Conservation (phyloP, 345 rosid species). For the Corchorus capsularis region DNA sequence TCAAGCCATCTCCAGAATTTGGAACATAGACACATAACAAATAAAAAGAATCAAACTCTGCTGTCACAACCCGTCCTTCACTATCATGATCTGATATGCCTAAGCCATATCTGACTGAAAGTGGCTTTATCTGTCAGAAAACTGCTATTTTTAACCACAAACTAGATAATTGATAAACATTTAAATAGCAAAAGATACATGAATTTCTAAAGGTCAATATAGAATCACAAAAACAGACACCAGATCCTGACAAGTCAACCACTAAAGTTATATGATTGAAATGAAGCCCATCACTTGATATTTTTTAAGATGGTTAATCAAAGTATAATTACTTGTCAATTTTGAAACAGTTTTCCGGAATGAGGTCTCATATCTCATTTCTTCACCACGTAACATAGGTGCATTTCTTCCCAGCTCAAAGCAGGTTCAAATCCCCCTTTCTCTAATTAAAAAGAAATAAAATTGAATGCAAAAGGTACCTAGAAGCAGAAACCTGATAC, state of each 20-base stretch:
- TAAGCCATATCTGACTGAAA: conserved; percentile 76
- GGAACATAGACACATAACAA: conserved; percentile 77
- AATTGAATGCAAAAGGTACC: background rate
- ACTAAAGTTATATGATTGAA: background rate
- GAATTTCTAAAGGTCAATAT: conserved; percentile 1
- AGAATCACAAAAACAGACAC: background rate
- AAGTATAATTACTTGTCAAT: background rate
- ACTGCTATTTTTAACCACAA: conserved; percentile 16
- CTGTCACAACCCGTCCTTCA: conserved; percentile 91
- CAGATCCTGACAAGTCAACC: background rate
- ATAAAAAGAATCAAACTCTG: conserved; percentile 84
- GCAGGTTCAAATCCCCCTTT: too few relatives aligned
- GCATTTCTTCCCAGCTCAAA: too few relatives aligned
- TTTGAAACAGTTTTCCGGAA: background rate
- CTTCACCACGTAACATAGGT: background rate
- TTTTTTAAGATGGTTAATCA: background rate
- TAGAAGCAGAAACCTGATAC: background rate
- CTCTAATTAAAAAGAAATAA: too few relatives aligned
- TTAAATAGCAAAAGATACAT: background rate
- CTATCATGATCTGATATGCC: conserved; percentile 77
- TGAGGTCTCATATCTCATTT: conserved; percentile 1
- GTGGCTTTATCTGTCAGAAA: conserved; percentile 76
- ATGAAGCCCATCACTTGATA: background rate
- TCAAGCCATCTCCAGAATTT: conserved; percentile 95
- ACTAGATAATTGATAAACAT: background rate